These are phyloP conservation scores for Sungouiozyma ichnusensis DNA, from an alignment of 805 yeast species.

Conservation along the genomic window DNA sequence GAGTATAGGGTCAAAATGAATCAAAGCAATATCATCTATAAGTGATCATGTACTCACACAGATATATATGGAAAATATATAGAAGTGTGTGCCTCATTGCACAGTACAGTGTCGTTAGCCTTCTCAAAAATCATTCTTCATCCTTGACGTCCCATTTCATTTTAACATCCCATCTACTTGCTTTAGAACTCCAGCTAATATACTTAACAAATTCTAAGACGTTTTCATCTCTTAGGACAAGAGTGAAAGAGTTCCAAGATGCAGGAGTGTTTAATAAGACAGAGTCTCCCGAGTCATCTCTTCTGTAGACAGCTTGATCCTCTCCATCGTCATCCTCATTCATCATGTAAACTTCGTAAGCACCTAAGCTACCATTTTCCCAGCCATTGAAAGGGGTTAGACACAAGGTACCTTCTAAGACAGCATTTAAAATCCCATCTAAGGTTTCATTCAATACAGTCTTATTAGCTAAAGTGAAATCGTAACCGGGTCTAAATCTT, in stretches of 20 bases:
- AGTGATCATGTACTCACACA: too few relatives aligned
- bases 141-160: slow-evolving; percentile 66
- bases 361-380: slow-evolving; percentile 87
- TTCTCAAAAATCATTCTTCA: slow-evolving; percentile 17
- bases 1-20: too few relatives aligned
- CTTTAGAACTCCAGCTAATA: slow-evolving; percentile 77
- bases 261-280: slow-evolving; percentile 76
- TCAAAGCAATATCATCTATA: not conserved
- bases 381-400: slow-evolving; percentile 75
- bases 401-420: slow-evolving; percentile 69
- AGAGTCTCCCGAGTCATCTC: slow-evolving; percentile 52
- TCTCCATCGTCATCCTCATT: slow-evolving; percentile 40
- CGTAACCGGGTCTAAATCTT: slow-evolving; percentile 90
- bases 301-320: slow-evolving; percentile 78
- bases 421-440: slow-evolving; percentile 21
- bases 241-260: slow-evolving; percentile 64
- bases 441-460: slow-evolving; percentile 34
- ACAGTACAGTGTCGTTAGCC: too few relatives aligned
- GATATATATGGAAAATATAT: too few relatives aligned
- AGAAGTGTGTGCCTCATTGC: too few relatives aligned
- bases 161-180: slow-evolving; percentile 85
- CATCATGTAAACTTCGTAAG: slow-evolving; percentile 87
- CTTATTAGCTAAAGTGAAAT: slow-evolving; percentile 78
- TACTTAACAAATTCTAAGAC: slow-evolving; percentile 91
- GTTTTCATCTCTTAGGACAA: slow-evolving; percentile 73